A percentile compares a stretch with the other conserved stretches of the same genome.
Conservation (phyloP, 169 alveolate genomes). For the Eimeria maxima region DNA sequence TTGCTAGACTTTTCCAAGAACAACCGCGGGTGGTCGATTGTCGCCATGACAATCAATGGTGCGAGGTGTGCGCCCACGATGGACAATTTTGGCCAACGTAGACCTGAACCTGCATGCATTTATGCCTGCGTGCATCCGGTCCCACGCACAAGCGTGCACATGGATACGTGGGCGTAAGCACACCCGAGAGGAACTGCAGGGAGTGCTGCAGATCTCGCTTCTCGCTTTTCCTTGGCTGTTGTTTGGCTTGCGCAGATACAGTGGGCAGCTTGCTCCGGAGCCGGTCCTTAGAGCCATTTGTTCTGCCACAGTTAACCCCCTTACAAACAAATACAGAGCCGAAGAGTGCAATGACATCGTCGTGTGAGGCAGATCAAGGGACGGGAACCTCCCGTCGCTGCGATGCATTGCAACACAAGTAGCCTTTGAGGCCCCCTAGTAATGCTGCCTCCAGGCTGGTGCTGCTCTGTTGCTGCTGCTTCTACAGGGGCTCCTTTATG, state of each 20-base stretch:
- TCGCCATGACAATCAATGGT: constrained; percentile 75
- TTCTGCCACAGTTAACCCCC: constrained; percentile 68
- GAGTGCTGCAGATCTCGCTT: background rate
- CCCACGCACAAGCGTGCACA: background rate
- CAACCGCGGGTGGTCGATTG: constrained; percentile 73
- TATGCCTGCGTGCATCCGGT: background rate
- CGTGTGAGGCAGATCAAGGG: constrained; percentile 23
- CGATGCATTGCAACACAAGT: constrained; percentile 17
- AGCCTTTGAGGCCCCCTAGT: background rate
- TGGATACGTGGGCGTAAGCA: background rate
- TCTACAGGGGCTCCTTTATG: background rate
- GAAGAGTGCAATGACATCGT: constrained; percentile 74
- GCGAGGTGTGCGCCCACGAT: constrained; percentile 40
- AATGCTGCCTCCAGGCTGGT: background rate
- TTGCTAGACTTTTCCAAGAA: constrained; percentile 67
- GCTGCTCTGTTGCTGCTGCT: constrained; percentile 2
- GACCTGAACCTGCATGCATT: background rate
- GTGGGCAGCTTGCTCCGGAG: constrained; percentile 74
- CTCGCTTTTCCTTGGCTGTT: background rate
- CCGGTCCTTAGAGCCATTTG: constrained; percentile 76
- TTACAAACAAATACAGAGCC: constrained; percentile 50
- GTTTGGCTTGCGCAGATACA: constrained; percentile 34
- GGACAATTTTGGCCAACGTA: background rate
- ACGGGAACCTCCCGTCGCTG: background rate
- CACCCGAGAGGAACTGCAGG: background rate